Conservation (phyloP, 768 basidiomycete genomes). For the Tricholoma matsutake region DNA sequence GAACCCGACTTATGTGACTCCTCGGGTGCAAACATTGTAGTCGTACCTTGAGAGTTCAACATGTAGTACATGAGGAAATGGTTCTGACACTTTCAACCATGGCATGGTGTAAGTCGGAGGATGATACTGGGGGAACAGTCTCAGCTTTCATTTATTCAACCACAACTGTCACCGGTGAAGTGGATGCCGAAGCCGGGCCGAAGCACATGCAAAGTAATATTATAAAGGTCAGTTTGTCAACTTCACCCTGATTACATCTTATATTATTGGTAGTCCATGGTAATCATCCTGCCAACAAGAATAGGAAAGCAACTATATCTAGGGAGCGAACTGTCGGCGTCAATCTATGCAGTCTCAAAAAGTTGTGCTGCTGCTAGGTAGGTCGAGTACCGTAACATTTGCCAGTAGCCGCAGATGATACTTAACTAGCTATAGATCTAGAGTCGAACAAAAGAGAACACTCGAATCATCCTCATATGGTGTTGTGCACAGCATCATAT, state of each 20-base stretch:
- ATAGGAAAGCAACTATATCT: too few relatives aligned
- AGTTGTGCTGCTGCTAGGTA: too few relatives aligned
- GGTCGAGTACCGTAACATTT: background rate
- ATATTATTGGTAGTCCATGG: too few relatives aligned
- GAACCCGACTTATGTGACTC: background rate
- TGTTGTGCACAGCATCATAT: background rate
- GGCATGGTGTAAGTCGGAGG: constrained; percentile 11
- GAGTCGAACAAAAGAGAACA: background rate
- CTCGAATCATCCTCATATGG: background rate
- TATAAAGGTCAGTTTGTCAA: too few relatives aligned
- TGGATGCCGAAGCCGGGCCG: too few relatives aligned
- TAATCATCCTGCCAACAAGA: too few relatives aligned
- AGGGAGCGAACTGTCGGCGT: too few relatives aligned
- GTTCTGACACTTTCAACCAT: constrained; percentile 47
- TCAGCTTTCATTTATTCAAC: too few relatives aligned
- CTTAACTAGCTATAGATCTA: background rate
- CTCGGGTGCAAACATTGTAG: background rate
- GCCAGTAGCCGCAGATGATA: background rate
- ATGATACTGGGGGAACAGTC: background rate
- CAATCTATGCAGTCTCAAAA: too few relatives aligned
- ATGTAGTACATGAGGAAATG: constrained; percentile 41
- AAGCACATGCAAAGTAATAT: too few relatives aligned
- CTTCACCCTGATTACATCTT: too few relatives aligned
- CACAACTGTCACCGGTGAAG: too few relatives aligned
- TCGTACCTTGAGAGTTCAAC: constrained; percentile 44